A percentile compares a stretch with the other conserved stretches of the same genome.
Evolutionary conservation across 1,284 basidiomycete genomes (phyloP).

Genomic region (Thecaphora thlaspeos): DNA sequence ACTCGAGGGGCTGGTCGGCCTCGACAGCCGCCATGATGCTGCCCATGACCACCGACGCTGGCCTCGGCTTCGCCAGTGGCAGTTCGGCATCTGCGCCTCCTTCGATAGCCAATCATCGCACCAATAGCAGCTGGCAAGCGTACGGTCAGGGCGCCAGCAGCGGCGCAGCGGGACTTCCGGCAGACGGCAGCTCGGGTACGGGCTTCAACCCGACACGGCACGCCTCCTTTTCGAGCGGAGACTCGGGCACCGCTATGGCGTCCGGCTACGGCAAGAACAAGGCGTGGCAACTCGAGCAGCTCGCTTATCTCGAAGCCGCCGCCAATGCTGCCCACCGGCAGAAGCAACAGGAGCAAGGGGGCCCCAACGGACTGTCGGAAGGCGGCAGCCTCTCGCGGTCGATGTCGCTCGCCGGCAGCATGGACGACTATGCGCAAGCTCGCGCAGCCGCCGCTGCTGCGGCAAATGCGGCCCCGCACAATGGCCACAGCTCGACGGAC

Average conservation of each 20-base stretch:
- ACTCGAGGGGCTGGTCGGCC: background rate
- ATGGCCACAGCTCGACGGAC: background rate
- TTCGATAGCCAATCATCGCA: background rate
- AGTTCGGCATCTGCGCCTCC: background rate
- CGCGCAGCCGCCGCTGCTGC: background rate
- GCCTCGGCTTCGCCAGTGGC: background rate
- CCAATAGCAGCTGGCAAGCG: background rate
- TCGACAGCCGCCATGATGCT: background rate
- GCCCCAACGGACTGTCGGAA: background rate
- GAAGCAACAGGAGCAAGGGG: background rate
- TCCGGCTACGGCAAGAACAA: slow-evolving; percentile 42
- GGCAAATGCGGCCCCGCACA: slow-evolving; percentile 5
- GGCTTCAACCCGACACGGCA: slow-evolving; percentile 10
- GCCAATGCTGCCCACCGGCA: slow-evolving; percentile 7
- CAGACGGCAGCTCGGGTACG: slow-evolving; percentile 2
- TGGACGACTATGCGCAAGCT: too few species aligned
- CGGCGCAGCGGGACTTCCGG: background rate
- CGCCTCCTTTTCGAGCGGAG: slow-evolving; percentile 13
- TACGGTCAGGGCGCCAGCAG: background rate
- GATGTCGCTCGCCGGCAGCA: too few species aligned
- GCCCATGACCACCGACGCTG: background rate
- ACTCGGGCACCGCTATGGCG: slow-evolving; percentile 9
- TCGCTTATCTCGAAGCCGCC: slow-evolving; percentile 38
- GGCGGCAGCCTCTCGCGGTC: slow-evolving; percentile 1
- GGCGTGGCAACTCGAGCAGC: slow-evolving; percentile 47